Evolutionary conservation across 306 rosid genomes (phyloP).

Genomic region (Corylus heterophylla): DNA sequence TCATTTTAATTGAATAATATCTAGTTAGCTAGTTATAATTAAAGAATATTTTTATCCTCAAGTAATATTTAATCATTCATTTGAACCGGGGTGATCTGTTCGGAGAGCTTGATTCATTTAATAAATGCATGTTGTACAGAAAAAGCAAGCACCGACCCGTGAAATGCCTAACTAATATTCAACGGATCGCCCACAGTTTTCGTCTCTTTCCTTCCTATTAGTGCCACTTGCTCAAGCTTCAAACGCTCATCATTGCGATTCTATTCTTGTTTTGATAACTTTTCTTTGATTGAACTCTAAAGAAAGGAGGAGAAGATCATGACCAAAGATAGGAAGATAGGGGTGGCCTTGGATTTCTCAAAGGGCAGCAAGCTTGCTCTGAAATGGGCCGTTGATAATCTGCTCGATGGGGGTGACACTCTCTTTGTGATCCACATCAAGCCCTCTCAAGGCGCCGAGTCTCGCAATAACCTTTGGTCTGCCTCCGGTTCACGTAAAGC

Average conservation of each 20-base stretch:
- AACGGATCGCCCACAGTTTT: neutral
- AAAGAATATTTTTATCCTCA: too few species aligned
- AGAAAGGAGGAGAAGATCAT: constrained; percentile 19
- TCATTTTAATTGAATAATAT: too few species aligned
- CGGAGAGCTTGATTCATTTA: neutral
- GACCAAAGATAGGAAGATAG: constrained; percentile 38
- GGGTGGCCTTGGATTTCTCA: constrained; percentile 57
- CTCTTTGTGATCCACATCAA: constrained; percentile 42
- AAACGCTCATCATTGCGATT: neutral
- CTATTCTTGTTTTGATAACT: neutral
- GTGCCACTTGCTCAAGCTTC: neutral
- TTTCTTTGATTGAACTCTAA: neutral
- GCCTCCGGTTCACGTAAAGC: constrained; percentile 53
- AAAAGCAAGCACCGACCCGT: neutral
- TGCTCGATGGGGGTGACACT: constrained; percentile 41
- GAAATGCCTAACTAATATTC: neutral
- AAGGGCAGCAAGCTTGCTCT: constrained; percentile 59
- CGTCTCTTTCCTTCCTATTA: neutral
- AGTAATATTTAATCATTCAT: too few species aligned
- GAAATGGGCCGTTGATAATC: constrained; percentile 48
- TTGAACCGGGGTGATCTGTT: too few species aligned
- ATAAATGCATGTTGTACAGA: neutral
- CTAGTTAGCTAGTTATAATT: too few species aligned
- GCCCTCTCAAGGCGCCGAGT: constrained; percentile 22
- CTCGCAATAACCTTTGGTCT: constrained; percentile 43